A percentile compares a stretch with the other conserved stretches of the same genome.
Evolutionary conservation across 2,329 filamentous ascomycete species (phyloP).

Genomic region (Claviceps capensis): DNA sequence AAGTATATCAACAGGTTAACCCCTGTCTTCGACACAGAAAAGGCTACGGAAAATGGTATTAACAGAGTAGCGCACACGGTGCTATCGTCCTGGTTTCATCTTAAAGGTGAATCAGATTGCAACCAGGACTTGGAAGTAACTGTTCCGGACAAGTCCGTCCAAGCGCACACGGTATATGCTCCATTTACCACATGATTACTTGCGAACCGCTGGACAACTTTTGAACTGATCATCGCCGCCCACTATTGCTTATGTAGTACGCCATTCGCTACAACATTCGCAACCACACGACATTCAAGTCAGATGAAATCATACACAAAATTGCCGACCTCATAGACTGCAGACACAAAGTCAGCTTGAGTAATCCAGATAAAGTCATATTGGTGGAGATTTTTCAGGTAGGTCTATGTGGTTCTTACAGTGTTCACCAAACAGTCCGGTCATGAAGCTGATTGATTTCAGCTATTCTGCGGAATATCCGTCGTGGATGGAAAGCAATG

Average conservation of each 20-base stretch:
- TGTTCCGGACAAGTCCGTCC: too few species aligned
- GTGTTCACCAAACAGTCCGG: background rate
- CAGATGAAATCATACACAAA: constrained; percentile 55
- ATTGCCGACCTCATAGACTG: constrained; percentile 52
- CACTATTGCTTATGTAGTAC: constrained; percentile 38
- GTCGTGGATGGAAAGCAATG: constrained; percentile 59
- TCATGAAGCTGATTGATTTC: background rate
- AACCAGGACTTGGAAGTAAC: too few species aligned
- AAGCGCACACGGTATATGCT: constrained; percentile 25
- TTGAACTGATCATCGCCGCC: background rate
- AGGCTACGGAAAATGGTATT: constrained; percentile 55
- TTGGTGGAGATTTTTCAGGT: constrained; percentile 73
- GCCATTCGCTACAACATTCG: constrained; percentile 71
- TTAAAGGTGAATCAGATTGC: constrained; percentile 16
- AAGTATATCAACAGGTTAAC: constrained; percentile 47
- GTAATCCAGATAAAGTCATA: constrained; percentile 63
- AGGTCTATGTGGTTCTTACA: constrained; percentile 11
- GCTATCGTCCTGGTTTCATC: constrained; percentile 47
- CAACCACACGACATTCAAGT: constrained; percentile 55
- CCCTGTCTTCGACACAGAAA: constrained; percentile 39
- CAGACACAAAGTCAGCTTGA: constrained; percentile 65
- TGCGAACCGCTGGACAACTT: background rate
- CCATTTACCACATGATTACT: background rate
- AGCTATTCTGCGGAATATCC: constrained; percentile 68
- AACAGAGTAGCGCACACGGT: constrained; percentile 50